These are phyloP conservation scores for Kluyveromyces dobzhanskii DNA, from an alignment of 805 yeast species.

Conservation along the genomic window DNA sequence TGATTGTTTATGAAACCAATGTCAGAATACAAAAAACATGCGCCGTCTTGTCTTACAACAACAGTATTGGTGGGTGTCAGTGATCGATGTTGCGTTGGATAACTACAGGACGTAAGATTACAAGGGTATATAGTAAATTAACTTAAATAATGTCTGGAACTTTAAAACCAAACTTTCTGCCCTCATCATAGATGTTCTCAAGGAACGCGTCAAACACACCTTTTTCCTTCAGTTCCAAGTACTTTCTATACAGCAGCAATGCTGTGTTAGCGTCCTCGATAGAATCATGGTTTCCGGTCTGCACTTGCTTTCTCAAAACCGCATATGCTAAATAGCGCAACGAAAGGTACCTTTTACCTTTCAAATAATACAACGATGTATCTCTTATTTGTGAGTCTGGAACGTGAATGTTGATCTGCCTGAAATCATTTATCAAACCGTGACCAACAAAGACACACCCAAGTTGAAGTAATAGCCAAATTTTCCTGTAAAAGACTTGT, in stretches of 20 bases:
- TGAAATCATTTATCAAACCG: conserved; percentile 83
- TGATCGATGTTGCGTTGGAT: too few species aligned
- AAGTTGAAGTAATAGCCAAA: conserved; percentile 82
- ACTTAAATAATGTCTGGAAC: conserved; percentile 16
- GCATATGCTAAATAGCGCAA: conserved; percentile 81
- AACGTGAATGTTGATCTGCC: conserved; percentile 86
- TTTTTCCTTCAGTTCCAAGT: conserved; percentile 47
- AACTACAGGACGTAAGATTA: too few species aligned
- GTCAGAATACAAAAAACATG: too few species aligned
- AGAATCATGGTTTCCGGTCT: conserved; percentile 91
- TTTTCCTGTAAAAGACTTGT: conserved; percentile 75
- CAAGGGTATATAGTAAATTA: too few species aligned
- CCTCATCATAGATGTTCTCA: conserved; percentile 63
- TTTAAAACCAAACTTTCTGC: conserved; percentile 31
- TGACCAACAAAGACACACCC: conserved; percentile 95
- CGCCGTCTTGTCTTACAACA: too few species aligned
- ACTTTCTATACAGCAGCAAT: conserved; percentile 62
- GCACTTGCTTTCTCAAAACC: conserved; percentile 67
- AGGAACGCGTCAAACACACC: conserved; percentile 58
- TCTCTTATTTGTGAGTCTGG: conserved; percentile 83
- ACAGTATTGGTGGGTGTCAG: too few species aligned
- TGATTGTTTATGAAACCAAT: too few species aligned
- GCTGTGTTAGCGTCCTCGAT: conserved; percentile 95
- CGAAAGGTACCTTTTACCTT: conserved; percentile 71
- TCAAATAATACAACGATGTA: conserved; percentile 72